Evolutionary conservation across 2,329 filamentous ascomycete genomes (phyloP).

Genomic region (Aureobasidium mangrovei): DNA sequence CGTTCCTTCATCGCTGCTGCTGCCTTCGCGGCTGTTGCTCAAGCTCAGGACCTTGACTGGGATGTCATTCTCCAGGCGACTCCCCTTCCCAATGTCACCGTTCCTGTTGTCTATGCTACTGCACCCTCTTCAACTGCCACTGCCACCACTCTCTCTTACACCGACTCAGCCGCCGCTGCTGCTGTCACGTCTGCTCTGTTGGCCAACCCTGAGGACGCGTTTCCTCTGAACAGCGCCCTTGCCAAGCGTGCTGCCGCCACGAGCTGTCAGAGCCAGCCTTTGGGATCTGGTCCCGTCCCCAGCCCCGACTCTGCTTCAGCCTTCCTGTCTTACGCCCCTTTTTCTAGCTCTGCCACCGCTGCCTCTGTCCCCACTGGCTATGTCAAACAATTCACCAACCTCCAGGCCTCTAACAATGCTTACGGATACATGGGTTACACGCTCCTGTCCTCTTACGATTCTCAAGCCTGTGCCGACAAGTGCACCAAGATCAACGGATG

Average conservation of each 20-base stretch:
- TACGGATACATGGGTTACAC: conserved; percentile 21
- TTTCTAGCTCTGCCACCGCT: conserved; percentile 7
- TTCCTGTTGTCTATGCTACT: conserved; percentile 13
- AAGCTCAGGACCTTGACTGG: conserved; percentile 16
- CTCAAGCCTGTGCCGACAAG: conserved; percentile 12
- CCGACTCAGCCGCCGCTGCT: not conserved
- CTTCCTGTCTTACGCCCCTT: conserved; percentile 16
- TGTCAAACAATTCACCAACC: conserved; percentile 16
- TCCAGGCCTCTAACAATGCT: conserved; percentile 15
- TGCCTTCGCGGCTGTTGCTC: conserved; percentile 8
- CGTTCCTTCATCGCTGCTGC: conserved; percentile 9
- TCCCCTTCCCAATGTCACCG: not conserved
- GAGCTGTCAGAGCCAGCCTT: conserved; percentile 26
- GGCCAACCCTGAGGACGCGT: not conserved
- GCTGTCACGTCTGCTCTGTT: conserved; percentile 8
- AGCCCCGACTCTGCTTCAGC: not conserved
- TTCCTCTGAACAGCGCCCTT: not conserved
- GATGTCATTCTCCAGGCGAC: conserved; percentile 13
- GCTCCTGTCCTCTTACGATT: conserved; percentile 11
- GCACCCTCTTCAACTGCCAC: conserved; percentile 4
- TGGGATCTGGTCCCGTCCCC: conserved; percentile 25
- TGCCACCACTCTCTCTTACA: conserved; percentile 3
- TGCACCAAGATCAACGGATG: conserved; percentile 17
- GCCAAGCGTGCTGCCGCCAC: not conserved
- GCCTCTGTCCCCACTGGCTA: conserved; percentile 17